Evolutionary conservation across 2,329 filamentous ascomycete species (phyloP).

Genomic region (Fusarium fracticaudum): DNA sequence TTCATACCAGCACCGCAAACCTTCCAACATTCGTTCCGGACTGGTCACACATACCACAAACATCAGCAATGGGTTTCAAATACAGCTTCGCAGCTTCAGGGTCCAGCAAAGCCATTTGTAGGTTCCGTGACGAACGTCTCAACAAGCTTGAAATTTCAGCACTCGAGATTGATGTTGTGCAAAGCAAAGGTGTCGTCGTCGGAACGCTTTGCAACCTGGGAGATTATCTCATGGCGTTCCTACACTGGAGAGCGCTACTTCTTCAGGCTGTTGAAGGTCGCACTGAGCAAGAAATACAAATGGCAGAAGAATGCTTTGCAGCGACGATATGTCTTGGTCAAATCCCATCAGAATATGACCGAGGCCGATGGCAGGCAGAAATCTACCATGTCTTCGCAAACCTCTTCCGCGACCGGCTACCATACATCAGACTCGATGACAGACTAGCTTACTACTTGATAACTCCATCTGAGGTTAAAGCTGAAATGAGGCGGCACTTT

Average conservation of each 20-base stretch:
- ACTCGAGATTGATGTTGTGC: not conserved
- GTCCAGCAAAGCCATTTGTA: not conserved
- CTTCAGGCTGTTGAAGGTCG: not conserved
- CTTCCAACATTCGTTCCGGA: constrained; percentile 23
- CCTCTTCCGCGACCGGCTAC: constrained; percentile 12
- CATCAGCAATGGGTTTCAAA: constrained; percentile 8
- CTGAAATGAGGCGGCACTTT: constrained; percentile 4
- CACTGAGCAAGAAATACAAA: not conserved
- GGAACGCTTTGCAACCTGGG: constrained; percentile 21
- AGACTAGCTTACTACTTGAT: not conserved
- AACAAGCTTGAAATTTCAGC: constrained; percentile 24
- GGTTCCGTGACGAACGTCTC: constrained; percentile 5
- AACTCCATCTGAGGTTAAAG: not conserved
- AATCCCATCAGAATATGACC: not conserved
- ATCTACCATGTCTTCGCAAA: constrained; percentile 9
- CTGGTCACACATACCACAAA: constrained; percentile 24
- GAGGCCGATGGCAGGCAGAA: not conserved
- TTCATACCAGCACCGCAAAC: not conserved
- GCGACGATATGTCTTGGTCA: constrained; percentile 25
- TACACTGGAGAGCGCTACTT: constrained; percentile 26
- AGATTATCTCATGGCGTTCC: constrained; percentile 26
- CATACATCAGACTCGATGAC: not conserved
- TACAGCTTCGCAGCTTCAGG: constrained; percentile 16
- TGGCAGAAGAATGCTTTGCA: constrained; percentile 11
- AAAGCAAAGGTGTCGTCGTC: constrained; percentile 11